Percentiles rank a stretch among this genome's conserved stretches.
These are phyloP conservation scores for Salvia rosmarinus DNA, from an alignment of 257 asterid genomes.

Conservation along the genomic window DNA sequence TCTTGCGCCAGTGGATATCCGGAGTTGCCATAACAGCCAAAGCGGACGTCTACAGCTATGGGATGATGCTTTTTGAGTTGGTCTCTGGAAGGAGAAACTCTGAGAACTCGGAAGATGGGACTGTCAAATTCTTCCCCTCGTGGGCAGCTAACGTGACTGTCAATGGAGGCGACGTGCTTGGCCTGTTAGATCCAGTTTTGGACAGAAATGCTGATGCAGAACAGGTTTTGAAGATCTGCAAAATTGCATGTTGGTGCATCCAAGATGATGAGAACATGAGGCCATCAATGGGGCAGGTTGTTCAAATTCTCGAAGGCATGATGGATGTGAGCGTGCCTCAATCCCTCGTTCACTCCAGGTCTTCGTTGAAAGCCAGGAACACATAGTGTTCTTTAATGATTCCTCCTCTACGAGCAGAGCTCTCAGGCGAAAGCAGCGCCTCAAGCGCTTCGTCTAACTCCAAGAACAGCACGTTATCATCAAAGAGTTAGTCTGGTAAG, in stretches of 20 bases:
- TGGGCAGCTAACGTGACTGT: constrained; percentile 31
- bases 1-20: constrained; percentile 56
- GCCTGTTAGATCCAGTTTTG: constrained; percentile 43
- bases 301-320: constrained; percentile 54
- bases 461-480: constrained; percentile 21
- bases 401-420: constrained; percentile 57
- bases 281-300: constrained; percentile 58
- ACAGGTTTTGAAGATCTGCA: constrained; percentile 49
- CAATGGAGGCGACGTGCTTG: constrained; percentile 44
- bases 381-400: constrained; percentile 70
- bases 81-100: constrained; percentile 53
- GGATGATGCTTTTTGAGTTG: constrained; percentile 58
- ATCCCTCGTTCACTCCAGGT: constrained; percentile 54
- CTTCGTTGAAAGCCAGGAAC: constrained; percentile 49
- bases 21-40: constrained; percentile 54
- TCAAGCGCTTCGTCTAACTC: constrained; percentile 45
- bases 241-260: constrained; percentile 53
- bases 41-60: constrained; percentile 55
- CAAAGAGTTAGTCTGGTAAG: constrained; percentile 18
- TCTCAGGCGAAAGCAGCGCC: constrained; percentile 46
- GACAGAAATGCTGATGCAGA: constrained; percentile 34
- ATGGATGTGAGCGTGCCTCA: constrained; percentile 45
- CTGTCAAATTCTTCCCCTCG: constrained; percentile 42
- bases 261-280: constrained; percentile 50
- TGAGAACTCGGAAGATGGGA: constrained; percentile 39